A percentile compares a stretch with the other conserved stretches of the same genome.
phyloP scores from a whole-genome alignment of 2,329 filamentous ascomycete genomes.

The Aspergillus tamarii region DNA sequence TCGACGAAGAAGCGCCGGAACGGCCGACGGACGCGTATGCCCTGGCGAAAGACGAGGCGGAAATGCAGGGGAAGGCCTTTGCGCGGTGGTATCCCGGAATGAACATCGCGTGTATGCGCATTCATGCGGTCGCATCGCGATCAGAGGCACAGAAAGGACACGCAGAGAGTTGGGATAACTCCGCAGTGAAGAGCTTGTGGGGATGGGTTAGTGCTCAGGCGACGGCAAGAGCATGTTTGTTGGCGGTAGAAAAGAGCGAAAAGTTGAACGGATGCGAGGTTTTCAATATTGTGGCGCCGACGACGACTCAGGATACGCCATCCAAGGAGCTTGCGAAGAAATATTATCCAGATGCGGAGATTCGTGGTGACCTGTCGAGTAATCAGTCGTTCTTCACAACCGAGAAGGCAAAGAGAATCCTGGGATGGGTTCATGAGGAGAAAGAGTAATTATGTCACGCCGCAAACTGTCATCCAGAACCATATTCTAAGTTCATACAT shows the following conservation, averaged over 20 bases:
- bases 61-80: slow-evolving; percentile 38
- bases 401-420: slow-evolving; percentile 15
- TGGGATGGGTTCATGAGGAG: slow-evolving; percentile 37
- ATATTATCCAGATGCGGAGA: slow-evolving; percentile 30
- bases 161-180: slow-evolving; percentile 35
- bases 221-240: slow-evolving; percentile 40
- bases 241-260: slow-evolving; percentile 36
- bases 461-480: background rate
- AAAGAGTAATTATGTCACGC: slow-evolving; percentile 22
- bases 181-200: slow-evolving; percentile 41
- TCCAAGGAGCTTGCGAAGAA: slow-evolving; percentile 28
- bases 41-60: slow-evolving; percentile 42
- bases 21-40: slow-evolving; percentile 42
- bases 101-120: slow-evolving; percentile 43
- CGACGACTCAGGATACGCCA: slow-evolving; percentile 29
- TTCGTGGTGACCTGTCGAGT: slow-evolving; percentile 25
- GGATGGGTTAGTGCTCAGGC: slow-evolving; percentile 41
- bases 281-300: slow-evolving; percentile 41
- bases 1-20: slow-evolving; percentile 39
- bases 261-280: slow-evolving; percentile 38
- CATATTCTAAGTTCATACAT: background rate
- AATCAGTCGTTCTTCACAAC: slow-evolving; percentile 29
- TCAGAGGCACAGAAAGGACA: slow-evolving; percentile 37
- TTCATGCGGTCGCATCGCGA: slow-evolving; percentile 40
- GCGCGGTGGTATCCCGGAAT: slow-evolving; percentile 42